Conservation (phyloP, 331 rosid genomes). For the Telfairia occidentalis region DNA sequence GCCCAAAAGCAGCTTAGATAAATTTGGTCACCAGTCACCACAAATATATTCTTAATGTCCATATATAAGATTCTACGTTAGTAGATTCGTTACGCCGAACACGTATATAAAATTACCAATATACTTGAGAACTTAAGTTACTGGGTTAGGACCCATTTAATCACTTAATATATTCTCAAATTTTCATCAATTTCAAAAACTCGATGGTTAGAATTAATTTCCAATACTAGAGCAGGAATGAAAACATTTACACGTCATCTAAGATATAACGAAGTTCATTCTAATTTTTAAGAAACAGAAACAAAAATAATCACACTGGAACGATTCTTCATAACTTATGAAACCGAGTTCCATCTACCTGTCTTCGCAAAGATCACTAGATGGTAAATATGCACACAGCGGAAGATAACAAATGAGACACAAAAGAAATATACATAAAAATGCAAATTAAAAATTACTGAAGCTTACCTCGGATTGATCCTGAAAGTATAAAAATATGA, state of each 20-base stretch:
- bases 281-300: background rate
- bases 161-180: background rate
- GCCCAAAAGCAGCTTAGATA: background rate
- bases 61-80: background rate
- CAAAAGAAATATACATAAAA: background rate
- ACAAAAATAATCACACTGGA: background rate
- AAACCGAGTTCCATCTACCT: background rate
- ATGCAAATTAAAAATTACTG: background rate
- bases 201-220: background rate
- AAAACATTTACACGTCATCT: background rate
- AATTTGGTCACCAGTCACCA: background rate
- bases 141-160: background rate
- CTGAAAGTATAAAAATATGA: slow-evolving; percentile 29
- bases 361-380: background rate
- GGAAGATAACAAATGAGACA: background rate
- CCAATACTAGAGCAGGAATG: background rate
- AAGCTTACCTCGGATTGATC: slow-evolving; percentile 20
- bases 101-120: background rate
- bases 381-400: background rate
- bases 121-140: background rate
- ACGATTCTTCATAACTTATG: background rate
- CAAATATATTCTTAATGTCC: background rate
- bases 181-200: background rate
- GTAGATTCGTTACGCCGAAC: background rate
- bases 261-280: background rate